phyloP scores from a whole-genome alignment of 2,329 filamentous ascomycete species.

The Trichoderma sp. region DNA sequence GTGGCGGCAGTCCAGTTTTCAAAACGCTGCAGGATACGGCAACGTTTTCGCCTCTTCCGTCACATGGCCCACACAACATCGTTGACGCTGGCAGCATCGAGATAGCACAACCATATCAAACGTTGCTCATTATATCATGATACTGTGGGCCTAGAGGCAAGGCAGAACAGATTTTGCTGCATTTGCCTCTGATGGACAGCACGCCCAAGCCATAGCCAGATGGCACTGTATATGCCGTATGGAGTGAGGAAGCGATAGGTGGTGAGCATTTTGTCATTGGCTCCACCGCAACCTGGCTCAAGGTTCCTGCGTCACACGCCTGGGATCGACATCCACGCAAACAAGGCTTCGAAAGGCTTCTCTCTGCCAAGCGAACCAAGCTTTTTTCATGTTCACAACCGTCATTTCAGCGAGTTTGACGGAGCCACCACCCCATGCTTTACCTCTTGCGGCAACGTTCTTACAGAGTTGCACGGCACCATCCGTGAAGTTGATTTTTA shows the following conservation, averaged over 20 bases:
- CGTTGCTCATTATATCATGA: not conserved
- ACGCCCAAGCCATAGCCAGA: not conserved
- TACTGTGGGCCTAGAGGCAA: not conserved
- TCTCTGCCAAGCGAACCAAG: slow-evolving; percentile 19
- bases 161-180: not conserved
- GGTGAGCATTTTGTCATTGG: slow-evolving; percentile 11
- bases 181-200: not conserved
- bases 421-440: not conserved
- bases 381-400: slow-evolving; percentile 9
- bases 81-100: not conserved
- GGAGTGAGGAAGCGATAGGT: not conserved
- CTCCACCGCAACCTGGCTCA: slow-evolving; percentile 13
- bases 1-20: not conserved
- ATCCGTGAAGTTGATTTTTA: slow-evolving; percentile 16
- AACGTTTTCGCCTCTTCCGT: slow-evolving; percentile 28
- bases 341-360: slow-evolving; percentile 15
- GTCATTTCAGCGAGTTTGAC: slow-evolving; percentile 5
- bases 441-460: not conserved
- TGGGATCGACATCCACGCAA: slow-evolving; percentile 4
- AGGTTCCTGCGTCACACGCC: slow-evolving; percentile 20
- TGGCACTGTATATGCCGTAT: not conserved
- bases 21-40: slow-evolving; percentile 26
- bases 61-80: slow-evolving; percentile 37
- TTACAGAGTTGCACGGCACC: slow-evolving; percentile 13
- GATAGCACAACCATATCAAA: not conserved